These are phyloP conservation scores for Neofusicoccum umdonicola DNA, from an alignment of 2,329 filamentous ascomycete genomes.

Conservation along the genomic window DNA sequence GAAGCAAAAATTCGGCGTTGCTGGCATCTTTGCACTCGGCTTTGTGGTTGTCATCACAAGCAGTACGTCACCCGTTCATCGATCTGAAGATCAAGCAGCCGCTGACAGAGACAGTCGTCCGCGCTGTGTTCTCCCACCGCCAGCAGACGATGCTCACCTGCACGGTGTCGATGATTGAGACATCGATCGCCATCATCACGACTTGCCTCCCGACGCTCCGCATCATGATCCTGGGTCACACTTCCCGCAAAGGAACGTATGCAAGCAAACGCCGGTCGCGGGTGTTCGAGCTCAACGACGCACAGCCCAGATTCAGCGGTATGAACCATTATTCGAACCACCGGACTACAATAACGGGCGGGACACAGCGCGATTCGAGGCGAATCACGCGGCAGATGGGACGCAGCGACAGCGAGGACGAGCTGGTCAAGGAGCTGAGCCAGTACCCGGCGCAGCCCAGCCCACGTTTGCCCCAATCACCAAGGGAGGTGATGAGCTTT, in stretches of 20 bases:
- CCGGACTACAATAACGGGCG: conserved; percentile 5
- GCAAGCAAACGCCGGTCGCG: not conserved
- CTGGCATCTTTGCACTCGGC: conserved; percentile 32
- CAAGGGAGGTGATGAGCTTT: not conserved
- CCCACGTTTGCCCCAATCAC: not conserved
- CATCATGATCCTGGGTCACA: conserved; percentile 14
- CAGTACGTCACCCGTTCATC: conserved; percentile 16
- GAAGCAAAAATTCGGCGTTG: conserved; percentile 34
- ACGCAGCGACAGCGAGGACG: conserved; percentile 15
- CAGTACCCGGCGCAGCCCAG: not conserved
- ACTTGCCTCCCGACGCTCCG: conserved; percentile 33
- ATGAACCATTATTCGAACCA: conserved; percentile 1
- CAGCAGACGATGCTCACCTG: conserved; percentile 40
- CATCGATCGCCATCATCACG: conserved; percentile 41
- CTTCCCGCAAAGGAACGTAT: conserved; percentile 14
- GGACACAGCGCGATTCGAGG: not conserved
- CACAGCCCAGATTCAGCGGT: not conserved
- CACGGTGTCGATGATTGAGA: conserved; percentile 41
- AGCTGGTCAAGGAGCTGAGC: conserved; percentile 14
- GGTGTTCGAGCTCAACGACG: conserved; percentile 6
- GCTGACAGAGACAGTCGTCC: conserved; percentile 24
- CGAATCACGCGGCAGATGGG: not conserved
- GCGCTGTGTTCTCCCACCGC: conserved; percentile 35
- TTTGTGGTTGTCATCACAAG: conserved; percentile 33
- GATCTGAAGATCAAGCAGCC: not conserved